Conservation (phyloP, 2,329 filamentous ascomycete species). For the Aspergillus sp. region DNA sequence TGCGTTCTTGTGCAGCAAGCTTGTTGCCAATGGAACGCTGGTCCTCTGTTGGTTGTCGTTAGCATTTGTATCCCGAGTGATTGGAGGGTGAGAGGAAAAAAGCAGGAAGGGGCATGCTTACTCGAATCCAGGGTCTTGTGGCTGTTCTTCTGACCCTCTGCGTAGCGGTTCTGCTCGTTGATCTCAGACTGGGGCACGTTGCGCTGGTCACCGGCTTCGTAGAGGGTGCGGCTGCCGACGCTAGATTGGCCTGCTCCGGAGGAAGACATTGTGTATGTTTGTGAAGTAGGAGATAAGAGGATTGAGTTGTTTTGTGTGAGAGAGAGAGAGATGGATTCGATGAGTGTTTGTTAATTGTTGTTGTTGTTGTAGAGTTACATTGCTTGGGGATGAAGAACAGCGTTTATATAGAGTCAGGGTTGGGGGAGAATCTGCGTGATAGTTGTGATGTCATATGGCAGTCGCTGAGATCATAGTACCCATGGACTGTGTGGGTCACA, state of each 20-base stretch:
- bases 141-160: slow-evolving; percentile 71
- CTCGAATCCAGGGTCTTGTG: slow-evolving; percentile 72
- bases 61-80: background rate
- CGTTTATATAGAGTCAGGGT: background rate
- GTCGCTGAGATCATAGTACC: slow-evolving; percentile 23
- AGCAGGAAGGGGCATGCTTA: slow-evolving; percentile 39
- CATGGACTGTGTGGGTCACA: slow-evolving; percentile 9
- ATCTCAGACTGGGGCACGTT: slow-evolving; percentile 59
- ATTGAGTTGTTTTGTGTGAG: background rate
- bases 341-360: background rate
- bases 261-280: slow-evolving; percentile 33
- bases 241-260: slow-evolving; percentile 56
- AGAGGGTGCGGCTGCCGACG: slow-evolving; percentile 66
- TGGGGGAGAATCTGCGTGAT: background rate
- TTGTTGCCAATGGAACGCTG: slow-evolving; percentile 49
- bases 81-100: background rate
- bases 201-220: slow-evolving; percentile 77
- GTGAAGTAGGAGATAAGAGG: background rate
- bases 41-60: slow-evolving; percentile 37
- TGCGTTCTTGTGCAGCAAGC: slow-evolving; percentile 39
- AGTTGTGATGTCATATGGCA: slow-evolving; percentile 17
- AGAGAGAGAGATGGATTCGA: background rate
- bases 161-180: slow-evolving; percentile 60
- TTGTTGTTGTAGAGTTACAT: background rate
- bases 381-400: background rate